Conservation (phyloP, 2,329 filamentous ascomycete genomes). For the Bipolaris bicolor region DNA sequence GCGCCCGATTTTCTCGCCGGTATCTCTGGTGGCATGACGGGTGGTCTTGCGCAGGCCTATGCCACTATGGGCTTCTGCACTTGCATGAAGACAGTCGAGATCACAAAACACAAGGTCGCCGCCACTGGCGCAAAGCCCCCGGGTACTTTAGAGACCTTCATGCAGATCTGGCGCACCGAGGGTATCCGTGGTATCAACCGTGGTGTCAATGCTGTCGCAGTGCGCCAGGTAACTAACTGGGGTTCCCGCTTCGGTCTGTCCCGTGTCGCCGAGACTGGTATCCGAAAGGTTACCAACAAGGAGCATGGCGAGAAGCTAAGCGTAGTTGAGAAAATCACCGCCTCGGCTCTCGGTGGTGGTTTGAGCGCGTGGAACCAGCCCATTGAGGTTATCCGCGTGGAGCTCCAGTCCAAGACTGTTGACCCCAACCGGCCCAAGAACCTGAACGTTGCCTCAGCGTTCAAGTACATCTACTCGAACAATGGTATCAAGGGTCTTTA, state of each 20-base stretch:
- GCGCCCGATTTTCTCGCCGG: constrained; percentile 86
- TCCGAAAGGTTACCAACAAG: constrained; percentile 80
- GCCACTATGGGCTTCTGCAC: constrained; percentile 99
- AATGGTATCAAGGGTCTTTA: constrained; percentile 94
- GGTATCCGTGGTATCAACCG: constrained; percentile 96
- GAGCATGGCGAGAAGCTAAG: constrained; percentile 77
- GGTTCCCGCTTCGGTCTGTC: constrained; percentile 93
- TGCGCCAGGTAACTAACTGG: constrained; percentile 99
- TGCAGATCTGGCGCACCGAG: constrained; percentile 94
- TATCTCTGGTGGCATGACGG: constrained; percentile 88
- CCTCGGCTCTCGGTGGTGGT: constrained; percentile 87
- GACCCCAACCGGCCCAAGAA: constrained; percentile 99
- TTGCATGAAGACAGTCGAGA: constrained; percentile 99
- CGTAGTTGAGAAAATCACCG: constrained; percentile 85
- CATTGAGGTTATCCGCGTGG: constrained; percentile 98
- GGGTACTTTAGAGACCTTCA: constrained; percentile 94
- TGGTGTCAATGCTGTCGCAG: constrained; percentile 97
- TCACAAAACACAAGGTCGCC: constrained; percentile 96
- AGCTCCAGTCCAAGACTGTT: constrained; percentile 99
- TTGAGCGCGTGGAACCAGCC: constrained; percentile 99
- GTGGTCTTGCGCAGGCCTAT: constrained; percentile 96
- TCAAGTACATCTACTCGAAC: constrained; percentile 83
- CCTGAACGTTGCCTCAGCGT: constrained; percentile 88
- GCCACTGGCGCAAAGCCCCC: constrained; percentile 80
- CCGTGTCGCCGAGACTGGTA: constrained; percentile 87